These are phyloP conservation scores for Pichia sporocuriosa DNA, from an alignment of 805 yeast genomes.

Conservation along the genomic window DNA sequence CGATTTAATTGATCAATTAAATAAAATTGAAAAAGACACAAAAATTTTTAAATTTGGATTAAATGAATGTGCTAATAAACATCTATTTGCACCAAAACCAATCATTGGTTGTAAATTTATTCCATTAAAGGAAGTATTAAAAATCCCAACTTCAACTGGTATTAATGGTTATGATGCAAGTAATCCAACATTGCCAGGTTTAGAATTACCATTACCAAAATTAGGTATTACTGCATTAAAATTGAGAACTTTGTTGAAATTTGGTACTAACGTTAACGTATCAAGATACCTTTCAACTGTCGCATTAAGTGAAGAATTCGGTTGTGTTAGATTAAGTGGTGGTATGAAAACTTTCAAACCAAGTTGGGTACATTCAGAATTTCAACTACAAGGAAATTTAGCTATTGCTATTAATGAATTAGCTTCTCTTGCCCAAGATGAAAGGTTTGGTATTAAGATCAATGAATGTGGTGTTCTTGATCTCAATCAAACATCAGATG, in stretches of 20 bases:
- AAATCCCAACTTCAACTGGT: constrained; percentile 61
- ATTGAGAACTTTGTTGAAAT: constrained; percentile 54
- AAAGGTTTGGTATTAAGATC: constrained; percentile 60
- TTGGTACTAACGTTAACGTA: constrained; percentile 47
- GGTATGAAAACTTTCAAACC: constrained; percentile 64
- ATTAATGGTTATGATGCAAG: constrained; percentile 58
- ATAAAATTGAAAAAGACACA: constrained; percentile 45
- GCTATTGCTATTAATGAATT: constrained; percentile 45
- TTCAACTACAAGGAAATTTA: constrained; percentile 47
- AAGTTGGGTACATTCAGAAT: constrained; percentile 82
- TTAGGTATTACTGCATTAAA: constrained; percentile 65
- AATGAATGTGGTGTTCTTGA: constrained; percentile 59
- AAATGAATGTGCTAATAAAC: constrained; percentile 72
- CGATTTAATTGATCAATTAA: constrained; percentile 34
- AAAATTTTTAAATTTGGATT: constrained; percentile 66
- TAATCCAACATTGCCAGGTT: constrained; percentile 60
- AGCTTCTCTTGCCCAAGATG: constrained; percentile 55
- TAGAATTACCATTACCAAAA: constrained; percentile 70
- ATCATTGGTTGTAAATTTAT: constrained; percentile 65
- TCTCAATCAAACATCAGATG: constrained; percentile 13
- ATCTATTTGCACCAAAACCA: constrained; percentile 67
- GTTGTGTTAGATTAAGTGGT: constrained; percentile 74
- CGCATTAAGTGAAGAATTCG: constrained; percentile 43
- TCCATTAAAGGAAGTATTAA: constrained; percentile 60
- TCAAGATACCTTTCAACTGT: constrained; percentile 81